These are phyloP conservation scores for Pseudogymnoascus sp. DNA, from an alignment of 2,329 filamentous ascomycete species.

Conservation along the genomic window DNA sequence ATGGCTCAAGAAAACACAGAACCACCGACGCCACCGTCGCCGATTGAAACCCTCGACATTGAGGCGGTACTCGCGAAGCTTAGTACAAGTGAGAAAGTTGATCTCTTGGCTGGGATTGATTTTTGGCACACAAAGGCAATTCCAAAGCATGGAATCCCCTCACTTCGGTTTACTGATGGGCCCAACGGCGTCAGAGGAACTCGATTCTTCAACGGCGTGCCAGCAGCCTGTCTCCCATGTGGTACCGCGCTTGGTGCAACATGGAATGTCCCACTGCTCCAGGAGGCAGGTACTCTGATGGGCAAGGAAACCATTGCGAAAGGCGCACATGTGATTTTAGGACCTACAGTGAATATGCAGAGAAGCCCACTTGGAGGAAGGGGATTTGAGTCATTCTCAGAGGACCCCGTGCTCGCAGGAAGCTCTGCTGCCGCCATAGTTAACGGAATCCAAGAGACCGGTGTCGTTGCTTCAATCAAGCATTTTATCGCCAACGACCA, in stretches of 20 bases:
- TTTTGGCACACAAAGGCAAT: conserved; percentile 26
- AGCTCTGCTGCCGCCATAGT: conserved; percentile 36
- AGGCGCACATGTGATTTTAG: conserved; percentile 62
- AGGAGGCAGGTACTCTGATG: conserved; percentile 49
- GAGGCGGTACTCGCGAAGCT: conserved; percentile 46
- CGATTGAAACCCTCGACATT: conserved; percentile 34
- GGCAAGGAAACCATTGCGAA: conserved; percentile 59
- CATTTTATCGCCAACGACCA: conserved; percentile 40
- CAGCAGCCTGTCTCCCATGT: conserved; percentile 36
- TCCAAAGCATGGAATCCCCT: conserved; percentile 22
- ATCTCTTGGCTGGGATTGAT: conserved; percentile 36
- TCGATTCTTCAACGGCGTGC: conserved; percentile 30
- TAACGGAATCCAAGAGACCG: conserved; percentile 35
- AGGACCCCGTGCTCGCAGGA: conserved; percentile 40
- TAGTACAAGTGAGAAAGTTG: conserved; percentile 42
- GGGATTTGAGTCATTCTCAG: conserved; percentile 41
- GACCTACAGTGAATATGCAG: conserved; percentile 50
- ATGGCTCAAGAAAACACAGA: conserved; percentile 10
- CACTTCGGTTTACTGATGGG: conserved; percentile 26
- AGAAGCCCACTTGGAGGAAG: conserved; percentile 40
- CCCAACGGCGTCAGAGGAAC: conserved; percentile 28
- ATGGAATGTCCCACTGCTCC: conserved; percentile 57
- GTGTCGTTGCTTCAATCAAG: conserved; percentile 38
- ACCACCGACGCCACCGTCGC: conserved; percentile 13
- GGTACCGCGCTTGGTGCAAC: conserved; percentile 48